Evolutionary conservation across 352 stramenopile species (phyloP).

Genomic region (Globisporangium acanthophoron): DNA sequence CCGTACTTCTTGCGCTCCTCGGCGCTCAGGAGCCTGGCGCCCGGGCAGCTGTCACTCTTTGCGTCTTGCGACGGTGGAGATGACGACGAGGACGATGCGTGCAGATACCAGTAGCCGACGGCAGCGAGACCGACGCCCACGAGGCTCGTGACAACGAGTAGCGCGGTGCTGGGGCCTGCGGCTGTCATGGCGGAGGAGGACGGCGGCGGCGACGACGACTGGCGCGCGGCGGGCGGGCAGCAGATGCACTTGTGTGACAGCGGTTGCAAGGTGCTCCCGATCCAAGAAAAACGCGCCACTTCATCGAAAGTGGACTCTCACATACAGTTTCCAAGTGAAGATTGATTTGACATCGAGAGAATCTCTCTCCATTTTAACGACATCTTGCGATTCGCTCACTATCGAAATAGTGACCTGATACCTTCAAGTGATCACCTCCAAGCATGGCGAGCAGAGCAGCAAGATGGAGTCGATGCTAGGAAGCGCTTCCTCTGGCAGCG

Average conservation of each 20-base stretch:
- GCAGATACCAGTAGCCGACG: constrained; percentile 56
- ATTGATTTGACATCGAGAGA: too few relatives aligned
- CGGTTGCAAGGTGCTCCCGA: too few relatives aligned
- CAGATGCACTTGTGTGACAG: background rate
- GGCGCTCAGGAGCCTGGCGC: constrained; percentile 21
- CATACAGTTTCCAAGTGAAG: too few relatives aligned
- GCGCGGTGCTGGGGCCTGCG: constrained; percentile 26
- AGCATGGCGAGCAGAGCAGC: too few relatives aligned
- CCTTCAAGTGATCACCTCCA: too few relatives aligned
- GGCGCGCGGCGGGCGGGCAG: background rate
- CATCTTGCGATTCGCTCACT: too few relatives aligned
- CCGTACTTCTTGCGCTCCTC: constrained; percentile 30
- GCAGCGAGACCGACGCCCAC: constrained; percentile 50
- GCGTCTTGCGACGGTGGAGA: background rate
- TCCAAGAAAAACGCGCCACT: too few relatives aligned
- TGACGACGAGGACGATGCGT: constrained; percentile 8
- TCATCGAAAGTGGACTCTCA: too few relatives aligned
- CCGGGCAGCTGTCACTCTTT: constrained; percentile 18
- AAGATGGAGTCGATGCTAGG: too few relatives aligned
- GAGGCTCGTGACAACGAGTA: constrained; percentile 57
- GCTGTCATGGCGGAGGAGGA: constrained; percentile 18
- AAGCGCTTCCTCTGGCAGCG: too few relatives aligned
- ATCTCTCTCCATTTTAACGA: too few relatives aligned
- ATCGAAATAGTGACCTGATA: too few relatives aligned
- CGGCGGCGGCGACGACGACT: background rate